Conservation (phyloP, 768 basidiomycete species). For the Amanita phalloides region DNA sequence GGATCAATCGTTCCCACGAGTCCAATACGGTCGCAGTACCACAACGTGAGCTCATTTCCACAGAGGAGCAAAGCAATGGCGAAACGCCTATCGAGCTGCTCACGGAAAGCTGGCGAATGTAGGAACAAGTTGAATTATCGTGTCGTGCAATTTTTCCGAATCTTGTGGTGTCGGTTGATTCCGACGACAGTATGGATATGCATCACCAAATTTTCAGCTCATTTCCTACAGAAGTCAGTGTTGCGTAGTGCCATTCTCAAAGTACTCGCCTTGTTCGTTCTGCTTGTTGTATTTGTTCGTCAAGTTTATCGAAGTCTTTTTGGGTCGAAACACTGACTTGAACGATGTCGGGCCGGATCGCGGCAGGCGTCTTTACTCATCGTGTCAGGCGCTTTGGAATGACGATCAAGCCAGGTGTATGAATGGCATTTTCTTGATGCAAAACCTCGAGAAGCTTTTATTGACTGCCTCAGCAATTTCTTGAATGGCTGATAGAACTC, state of each 20-base stretch:
- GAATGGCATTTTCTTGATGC: no score
- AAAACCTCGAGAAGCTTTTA: not conserved
- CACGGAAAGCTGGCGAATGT: slow-evolving; percentile 8
- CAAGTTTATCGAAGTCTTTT: no score
- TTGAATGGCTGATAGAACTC: not conserved
- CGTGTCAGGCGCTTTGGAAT: not conserved
- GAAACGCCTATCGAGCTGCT: slow-evolving; percentile 9
- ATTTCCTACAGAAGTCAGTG: no score
- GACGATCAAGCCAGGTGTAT: not conserved
- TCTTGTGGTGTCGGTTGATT: not conserved
- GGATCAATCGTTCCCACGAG: slow-evolving; percentile 4
- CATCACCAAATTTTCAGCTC: not conserved
- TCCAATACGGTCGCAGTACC: slow-evolving; percentile 7
- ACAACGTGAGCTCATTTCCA: slow-evolving; percentile 3
- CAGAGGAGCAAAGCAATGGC: slow-evolving; percentile 4
- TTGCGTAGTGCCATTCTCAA: no score
- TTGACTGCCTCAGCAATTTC: not conserved
- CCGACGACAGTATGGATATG: not conserved
- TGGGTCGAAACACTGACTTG: no score
- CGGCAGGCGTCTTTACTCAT: not conserved
- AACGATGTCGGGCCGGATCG: not conserved
- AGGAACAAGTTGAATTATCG: slow-evolving; percentile 2
- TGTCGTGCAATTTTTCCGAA: not conserved
- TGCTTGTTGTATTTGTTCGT: not conserved
- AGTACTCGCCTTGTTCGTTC: no score